Evolutionary conservation across 306 rosid species (phyloP).

Genomic region (Dryas alaskensis): DNA sequence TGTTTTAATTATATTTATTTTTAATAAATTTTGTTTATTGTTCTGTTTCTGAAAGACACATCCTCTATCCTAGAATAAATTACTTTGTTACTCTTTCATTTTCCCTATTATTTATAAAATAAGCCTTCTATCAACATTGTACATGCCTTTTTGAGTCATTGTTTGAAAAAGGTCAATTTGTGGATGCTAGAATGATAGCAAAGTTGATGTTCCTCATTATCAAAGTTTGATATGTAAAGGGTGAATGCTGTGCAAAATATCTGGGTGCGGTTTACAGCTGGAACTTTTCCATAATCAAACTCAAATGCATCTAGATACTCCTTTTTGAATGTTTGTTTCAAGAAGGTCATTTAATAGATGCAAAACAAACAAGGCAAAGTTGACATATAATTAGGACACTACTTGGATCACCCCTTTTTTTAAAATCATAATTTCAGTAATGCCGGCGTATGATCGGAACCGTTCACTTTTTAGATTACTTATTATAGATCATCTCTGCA

Average conservation of each 20-base stretch:
- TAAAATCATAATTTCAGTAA: no score
- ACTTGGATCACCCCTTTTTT: no score
- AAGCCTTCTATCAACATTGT: neutral
- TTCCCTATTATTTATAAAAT: neutral
- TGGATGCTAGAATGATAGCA: conserved; percentile 20
- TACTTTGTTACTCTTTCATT: neutral
- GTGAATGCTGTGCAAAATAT: conserved; percentile 22
- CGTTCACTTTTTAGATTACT: no score
- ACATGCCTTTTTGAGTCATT: conserved; percentile 16
- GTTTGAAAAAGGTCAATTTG: conserved; percentile 10
- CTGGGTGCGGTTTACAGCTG: neutral
- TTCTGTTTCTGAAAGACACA: neutral
- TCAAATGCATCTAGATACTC: conserved; percentile 75
- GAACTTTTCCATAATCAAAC: neutral
- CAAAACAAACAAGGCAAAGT: conserved; percentile 57
- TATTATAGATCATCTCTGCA: no score
- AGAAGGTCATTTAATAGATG: conserved; percentile 75
- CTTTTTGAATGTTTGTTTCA: conserved; percentile 73
- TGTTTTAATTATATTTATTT: no score
- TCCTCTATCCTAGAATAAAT: neutral
- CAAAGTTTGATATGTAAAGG: conserved; percentile 24
- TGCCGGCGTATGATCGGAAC: no score
- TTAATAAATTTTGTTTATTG: no score
- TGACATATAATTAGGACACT: no score
- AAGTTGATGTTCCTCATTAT: conserved; percentile 10